Percentiles rank a stretch among this genome's conserved stretches.
Evolutionary conservation across 176 grass and related monocot genomes (phyloP).

Genomic region (Eremochloa ophiuroides): DNA sequence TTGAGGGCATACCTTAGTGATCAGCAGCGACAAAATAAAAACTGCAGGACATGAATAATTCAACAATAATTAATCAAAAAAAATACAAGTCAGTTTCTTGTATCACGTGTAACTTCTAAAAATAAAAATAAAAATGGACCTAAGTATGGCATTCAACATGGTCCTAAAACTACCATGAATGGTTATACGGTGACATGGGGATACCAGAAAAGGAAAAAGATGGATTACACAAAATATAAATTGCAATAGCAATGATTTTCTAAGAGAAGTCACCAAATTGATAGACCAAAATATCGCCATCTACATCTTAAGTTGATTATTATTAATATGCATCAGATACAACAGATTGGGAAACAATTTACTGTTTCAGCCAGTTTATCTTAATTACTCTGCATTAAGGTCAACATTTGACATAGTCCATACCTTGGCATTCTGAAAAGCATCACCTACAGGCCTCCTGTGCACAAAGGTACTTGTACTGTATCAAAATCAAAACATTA

Average conservation of each 20-base stretch:
- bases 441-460: conserved; percentile 28
- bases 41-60: conserved; percentile 2
- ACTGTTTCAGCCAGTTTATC: background rate
- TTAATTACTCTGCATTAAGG: background rate
- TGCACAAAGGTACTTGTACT: conserved; percentile 33
- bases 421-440: conserved; percentile 52
- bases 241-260: background rate
- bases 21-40: background rate
- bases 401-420: background rate
- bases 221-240: background rate
- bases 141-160: background rate
- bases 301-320: background rate
- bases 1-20: background rate
- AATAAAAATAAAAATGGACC: background rate
- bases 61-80: background rate
- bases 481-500: conserved; percentile 40
- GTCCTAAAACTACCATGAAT: background rate
- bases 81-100: conserved; percentile 19
- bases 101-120: background rate
- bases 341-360: background rate
- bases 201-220: background rate
- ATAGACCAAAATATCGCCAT: background rate
- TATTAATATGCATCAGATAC: background rate
- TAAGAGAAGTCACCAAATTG: background rate
- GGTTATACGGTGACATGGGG: background rate